phyloP scores from a whole-genome alignment of 2,329 filamentous ascomycete genomes.

The Boeremia lycopersici region DNA sequence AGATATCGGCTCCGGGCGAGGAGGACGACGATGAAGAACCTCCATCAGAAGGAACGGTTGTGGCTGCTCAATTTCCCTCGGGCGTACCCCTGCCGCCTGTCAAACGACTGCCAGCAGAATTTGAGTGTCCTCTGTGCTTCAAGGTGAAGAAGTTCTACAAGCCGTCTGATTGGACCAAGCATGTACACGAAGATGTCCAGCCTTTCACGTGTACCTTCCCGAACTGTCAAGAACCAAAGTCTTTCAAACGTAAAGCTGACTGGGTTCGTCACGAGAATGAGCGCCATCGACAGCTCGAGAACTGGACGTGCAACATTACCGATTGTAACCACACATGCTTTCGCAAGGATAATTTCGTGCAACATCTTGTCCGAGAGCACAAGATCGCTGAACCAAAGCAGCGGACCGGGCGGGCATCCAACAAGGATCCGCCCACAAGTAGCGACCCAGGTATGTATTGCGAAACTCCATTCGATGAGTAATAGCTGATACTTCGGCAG shows the following conservation, averaged over 20 bases:
- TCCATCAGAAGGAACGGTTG: constrained; percentile 70
- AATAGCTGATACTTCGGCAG: constrained; percentile 39
- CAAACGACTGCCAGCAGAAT: constrained; percentile 77
- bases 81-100: constrained; percentile 85
- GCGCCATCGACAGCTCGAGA: constrained; percentile 84
- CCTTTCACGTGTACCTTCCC: constrained; percentile 93
- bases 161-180: constrained; percentile 95
- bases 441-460: constrained; percentile 33
- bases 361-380: constrained; percentile 90
- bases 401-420: constrained; percentile 64
- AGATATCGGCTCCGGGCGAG: constrained; percentile 60
- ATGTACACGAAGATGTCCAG: constrained; percentile 91
- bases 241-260: constrained; percentile 93
- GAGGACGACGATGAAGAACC: constrained; percentile 71
- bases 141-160: constrained; percentile 84
- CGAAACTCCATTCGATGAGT: not conserved
- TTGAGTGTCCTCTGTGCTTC: constrained; percentile 90
- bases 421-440: constrained; percentile 35
- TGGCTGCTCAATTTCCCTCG: constrained; percentile 74
- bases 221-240: constrained; percentile 81
- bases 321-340: constrained; percentile 85
- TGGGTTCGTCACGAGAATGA: constrained; percentile 97
- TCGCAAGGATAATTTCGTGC: constrained; percentile 89
- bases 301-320: constrained; percentile 83
- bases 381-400: constrained; percentile 82